Base-by-base conservation (phyloP, 768 basidiomycete species). In the Dentipellis fragilis region DNA sequence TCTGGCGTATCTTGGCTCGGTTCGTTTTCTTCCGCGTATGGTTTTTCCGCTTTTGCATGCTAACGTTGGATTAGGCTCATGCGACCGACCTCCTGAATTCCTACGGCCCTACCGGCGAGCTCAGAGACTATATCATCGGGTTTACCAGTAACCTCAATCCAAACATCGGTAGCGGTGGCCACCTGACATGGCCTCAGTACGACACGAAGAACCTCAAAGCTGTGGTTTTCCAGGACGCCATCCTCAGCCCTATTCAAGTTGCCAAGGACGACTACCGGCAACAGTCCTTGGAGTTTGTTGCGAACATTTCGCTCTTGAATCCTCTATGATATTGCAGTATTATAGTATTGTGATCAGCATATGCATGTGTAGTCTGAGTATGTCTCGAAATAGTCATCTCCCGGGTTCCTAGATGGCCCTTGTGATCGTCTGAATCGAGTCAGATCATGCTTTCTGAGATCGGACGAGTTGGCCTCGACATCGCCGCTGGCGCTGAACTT, bases 111-210 rank as follows among this genome's bases (percentile, higher is more conserved):
- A 10, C 12, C 2, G 58, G 58, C 16, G 55, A 54, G 50, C 38
- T 61, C n/a, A 59, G 14, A 38, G 58, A 61, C 45, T 59, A 61
- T 39, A n/a, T 57, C 21, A 56, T 61, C 34, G 48, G 45, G 12
- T 61, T 61, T 19, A 51, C 55, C 6, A 59, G 54, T 23, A 52
- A n/a, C 21, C 49, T 61, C 10, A 49, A 61, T 23, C 60, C 60
- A 23, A 61, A 61, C 21, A 58, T 51, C 21, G 19, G 37, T 12
- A 35, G 14, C 6, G 55, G 58, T 17, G 36, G 38, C 2, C 55
- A 49, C 22, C 34, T 59, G 7, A 17, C 21, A 29, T 62, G 60
- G 59, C 58, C 59, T 3, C 23, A 52, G 53, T 62, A 57, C 56
- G 19, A 58, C 23, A 36, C 52, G 2, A 19, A 29, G n/a, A 34